phyloP scores from a whole-genome alignment of 139 green algal genomes.

The Pedinophyceae sp. region DNA sequence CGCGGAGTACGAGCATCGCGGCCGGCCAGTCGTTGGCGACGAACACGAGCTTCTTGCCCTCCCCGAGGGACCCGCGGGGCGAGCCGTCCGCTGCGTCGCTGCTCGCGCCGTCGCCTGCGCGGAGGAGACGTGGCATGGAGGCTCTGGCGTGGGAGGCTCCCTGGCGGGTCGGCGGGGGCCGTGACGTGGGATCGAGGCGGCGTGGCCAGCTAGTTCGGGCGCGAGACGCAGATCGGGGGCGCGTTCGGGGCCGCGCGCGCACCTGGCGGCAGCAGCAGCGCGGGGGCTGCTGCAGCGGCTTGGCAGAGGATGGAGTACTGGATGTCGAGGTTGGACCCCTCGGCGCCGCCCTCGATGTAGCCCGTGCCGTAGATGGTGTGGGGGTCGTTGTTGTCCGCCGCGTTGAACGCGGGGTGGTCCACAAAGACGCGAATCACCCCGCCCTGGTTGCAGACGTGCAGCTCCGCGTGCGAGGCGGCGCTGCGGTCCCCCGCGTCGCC shows the following conservation, averaged over 20 bases:
- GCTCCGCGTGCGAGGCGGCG: not conserved
- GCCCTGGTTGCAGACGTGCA: slow-evolving; percentile 7
- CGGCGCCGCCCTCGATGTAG: slow-evolving; percentile 18
- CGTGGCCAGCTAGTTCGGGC: not conserved
- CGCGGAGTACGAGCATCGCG: slow-evolving; percentile 15
- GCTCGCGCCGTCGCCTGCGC: slow-evolving; percentile 1
- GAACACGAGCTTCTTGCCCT: slow-evolving; percentile 14
- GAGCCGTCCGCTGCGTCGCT: not conserved
- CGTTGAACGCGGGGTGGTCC: slow-evolving; percentile 44
- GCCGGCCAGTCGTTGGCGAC: slow-evolving; percentile 33
- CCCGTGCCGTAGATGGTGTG: slow-evolving; percentile 14
- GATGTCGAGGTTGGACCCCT: slow-evolving; percentile 30
- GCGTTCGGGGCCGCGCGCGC: not conserved
- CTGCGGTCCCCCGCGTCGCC: not conserved
- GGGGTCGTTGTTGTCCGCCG: not conserved
- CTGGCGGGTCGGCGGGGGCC: not conserved
- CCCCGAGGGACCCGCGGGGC: too few species aligned
- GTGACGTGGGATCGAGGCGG: not conserved
- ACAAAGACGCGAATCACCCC: slow-evolving; percentile 68
- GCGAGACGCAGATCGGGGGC: not conserved
- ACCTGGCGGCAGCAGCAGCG: slow-evolving; percentile 33
- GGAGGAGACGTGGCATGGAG: slow-evolving; percentile 1
- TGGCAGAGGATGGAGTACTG: slow-evolving; percentile 62
- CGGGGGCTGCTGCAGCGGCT: slow-evolving; percentile 47
- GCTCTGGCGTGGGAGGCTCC: slow-evolving; percentile 7